Evolutionary conservation across 2,329 filamentous ascomycete species (phyloP).

Genomic region (Penicillium sp.): DNA sequence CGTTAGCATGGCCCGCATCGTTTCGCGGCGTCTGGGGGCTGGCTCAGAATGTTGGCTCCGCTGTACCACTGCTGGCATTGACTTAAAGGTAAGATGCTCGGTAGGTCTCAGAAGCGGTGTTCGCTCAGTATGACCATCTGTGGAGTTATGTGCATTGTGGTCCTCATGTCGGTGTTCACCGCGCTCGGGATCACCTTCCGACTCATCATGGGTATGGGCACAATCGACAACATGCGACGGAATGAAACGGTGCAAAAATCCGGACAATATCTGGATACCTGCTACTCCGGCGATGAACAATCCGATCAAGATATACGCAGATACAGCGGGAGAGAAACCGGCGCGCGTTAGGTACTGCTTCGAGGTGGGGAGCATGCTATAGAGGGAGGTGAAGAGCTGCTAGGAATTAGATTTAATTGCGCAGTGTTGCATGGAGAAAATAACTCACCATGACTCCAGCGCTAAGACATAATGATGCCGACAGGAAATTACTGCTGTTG

Average conservation of each 20-base stretch:
- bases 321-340: conserved; percentile 63
- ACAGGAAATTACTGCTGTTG: conserved; percentile 84
- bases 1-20: conserved; percentile 37
- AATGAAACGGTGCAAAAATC: conserved; percentile 48
- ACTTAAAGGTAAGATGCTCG: conserved; percentile 18
- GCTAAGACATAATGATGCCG: conserved; percentile 83
- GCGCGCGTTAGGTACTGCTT: conserved; percentile 72
- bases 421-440: neutral
- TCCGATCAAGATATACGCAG: conserved; percentile 53
- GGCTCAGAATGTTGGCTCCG: conserved; percentile 11
- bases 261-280: conserved; percentile 47
- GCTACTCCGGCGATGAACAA: conserved; percentile 51
- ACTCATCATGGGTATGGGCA: conserved; percentile 45
- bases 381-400: conserved; percentile 86
- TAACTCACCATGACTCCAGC: conserved; percentile 90
- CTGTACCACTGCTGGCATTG: conserved; percentile 23
- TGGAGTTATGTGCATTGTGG: conserved; percentile 16
- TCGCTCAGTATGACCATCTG: conserved; percentile 26
- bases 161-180: conserved; percentile 24
- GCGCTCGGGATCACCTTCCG: conserved; percentile 37
- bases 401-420: neutral
- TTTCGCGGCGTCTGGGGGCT: conserved; percentile 22
- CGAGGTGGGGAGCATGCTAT: conserved; percentile 88
- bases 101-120: conserved; percentile 32
- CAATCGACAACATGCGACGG: conserved; percentile 53